These are phyloP conservation scores for Trametes coccinea DNA, from an alignment of 768 basidiomycete genomes.

Conservation along the genomic window DNA sequence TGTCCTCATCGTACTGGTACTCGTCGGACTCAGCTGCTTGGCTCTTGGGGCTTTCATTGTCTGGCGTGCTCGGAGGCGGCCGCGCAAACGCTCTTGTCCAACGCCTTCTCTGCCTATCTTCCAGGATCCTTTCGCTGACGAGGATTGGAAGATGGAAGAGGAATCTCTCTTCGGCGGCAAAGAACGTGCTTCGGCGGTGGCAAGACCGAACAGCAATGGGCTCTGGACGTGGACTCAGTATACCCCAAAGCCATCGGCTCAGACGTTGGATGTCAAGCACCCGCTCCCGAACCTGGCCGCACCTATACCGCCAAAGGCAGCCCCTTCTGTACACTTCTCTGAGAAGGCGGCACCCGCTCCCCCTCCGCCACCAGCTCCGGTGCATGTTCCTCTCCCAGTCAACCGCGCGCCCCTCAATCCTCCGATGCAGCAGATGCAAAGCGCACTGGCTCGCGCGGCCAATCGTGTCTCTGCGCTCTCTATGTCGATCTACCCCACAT, in stretches of 20 bases:
- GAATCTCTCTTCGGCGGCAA: conserved; percentile 80
- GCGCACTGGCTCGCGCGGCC: conserved; percentile 42
- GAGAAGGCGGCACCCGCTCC: conserved; percentile 14
- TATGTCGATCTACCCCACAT: conserved; percentile 48
- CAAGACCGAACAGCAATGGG: conserved; percentile 39
- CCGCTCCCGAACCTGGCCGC: conserved; percentile 25
- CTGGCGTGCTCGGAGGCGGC: conserved; percentile 49
- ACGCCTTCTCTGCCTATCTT: conserved; percentile 77
- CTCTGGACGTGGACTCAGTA: conserved; percentile 50
- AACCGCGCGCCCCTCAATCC: background rate
- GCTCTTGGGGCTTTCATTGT: conserved; percentile 50
- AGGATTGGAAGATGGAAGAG: conserved; percentile 46
- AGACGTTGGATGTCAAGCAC: background rate
- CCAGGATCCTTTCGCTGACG: conserved; percentile 53
- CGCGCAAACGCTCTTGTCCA: conserved; percentile 52
- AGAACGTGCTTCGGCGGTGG: conserved; percentile 49
- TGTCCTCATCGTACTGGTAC: conserved; percentile 52
- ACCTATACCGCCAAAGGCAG: background rate
- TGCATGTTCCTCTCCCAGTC: conserved; percentile 1
- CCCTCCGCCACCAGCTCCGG: conserved; percentile 5
- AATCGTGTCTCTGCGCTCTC: conserved; percentile 44
- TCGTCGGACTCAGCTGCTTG: conserved; percentile 50
- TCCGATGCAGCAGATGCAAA: conserved; percentile 42
- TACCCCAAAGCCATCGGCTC: conserved; percentile 31
- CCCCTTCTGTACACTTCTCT: background rate